Base-by-base conservation (phyloP, 2,329 filamentous ascomycete genomes). In the Xylaria sp. region DNA sequence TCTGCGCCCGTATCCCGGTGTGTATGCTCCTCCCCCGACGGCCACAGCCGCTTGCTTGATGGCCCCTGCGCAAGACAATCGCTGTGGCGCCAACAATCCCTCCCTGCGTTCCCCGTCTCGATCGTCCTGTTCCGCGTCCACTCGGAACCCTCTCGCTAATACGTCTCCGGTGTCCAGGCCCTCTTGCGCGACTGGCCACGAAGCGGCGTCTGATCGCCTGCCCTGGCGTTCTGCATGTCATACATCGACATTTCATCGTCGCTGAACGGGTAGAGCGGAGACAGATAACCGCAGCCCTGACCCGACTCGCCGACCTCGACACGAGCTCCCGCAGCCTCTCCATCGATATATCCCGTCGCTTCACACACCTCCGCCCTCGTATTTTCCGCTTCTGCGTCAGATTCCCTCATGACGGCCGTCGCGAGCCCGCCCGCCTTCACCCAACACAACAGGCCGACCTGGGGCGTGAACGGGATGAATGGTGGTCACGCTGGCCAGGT, bases 371-470 rank as follows among this genome's bases (percentile, higher is more conserved):
- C 15, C 8, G 3, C n/a, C 63, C 40, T 40, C 27, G n/a, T 55
- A 57, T 19, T 33, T 11, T 54, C 54, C 58, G 47, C 59, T 62
- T 62, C 66, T 54, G 59, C 53, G 57, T 62, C 70, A 63, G 63
- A 63, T 60, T 73, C 74, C 80, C 79, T 75, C 79, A 90, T 89
- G 87, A 89, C 87, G 78, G 87, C 87, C 73, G 87, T 90, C 73
- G 87, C 87, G 67, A 88, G 81, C 70, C 85, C 85, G 70, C 85
- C 85, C 74, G 85, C 81, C 74, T 87, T 89, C 73, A 79, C 83
- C 73, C 85, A 85, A 73, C 83, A 86, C 73, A 87, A 85, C 73
- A 83, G 86, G 77, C 81, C 85, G 82, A 81, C 80, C 88, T 89
- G 87, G 87, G 81, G 83, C 75, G 80, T 84, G 85, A 87, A 83